Evolutionary conservation across 2,329 filamentous ascomycete genomes (phyloP), one percentile per base, ranked within the genome.

Genomic region (Monosporascus sp.): DNA sequence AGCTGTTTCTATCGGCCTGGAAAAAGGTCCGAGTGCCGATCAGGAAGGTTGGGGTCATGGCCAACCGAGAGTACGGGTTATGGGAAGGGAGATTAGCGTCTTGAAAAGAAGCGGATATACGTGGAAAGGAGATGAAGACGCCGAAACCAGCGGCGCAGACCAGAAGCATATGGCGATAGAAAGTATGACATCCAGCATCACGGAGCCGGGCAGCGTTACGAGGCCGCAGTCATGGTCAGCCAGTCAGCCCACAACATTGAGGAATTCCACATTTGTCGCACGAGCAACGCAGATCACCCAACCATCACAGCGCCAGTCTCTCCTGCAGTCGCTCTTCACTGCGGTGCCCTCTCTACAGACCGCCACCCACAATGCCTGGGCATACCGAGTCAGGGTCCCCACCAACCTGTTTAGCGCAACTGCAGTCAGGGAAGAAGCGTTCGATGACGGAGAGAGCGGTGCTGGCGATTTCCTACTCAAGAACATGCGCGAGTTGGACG

Each of bases 41-140:
- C 82, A 89, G 39, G 82, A 88, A 62, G 85, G 84, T 0, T 88
- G 87, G 77, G 87, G 86, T 0, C 79, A 86, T 54, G 89, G 90
- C 0, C 89, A 94, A 68, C 89, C 90, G 0, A 79, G 80, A 27
- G 77, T 93, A 3, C 84, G 71, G 51, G 78, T 95, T 11, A 80
- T 94, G 78, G 87, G 87, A 0, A 80, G 89, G 50, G 84, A 90
- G 50, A 74, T 95, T 15, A 78, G 81, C 3, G 88, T 94, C 1
- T 75, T 96, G 62, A 91, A 90, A 69, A 77, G 90, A 60, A 85
- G 87, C 67, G 89, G 87, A 2, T 94, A 94, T 66, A 75, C 82
- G 54, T 83, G 80, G 77, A 71, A 71, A 41, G 73, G 73, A 15
- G 74, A 75, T 5, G 70, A 73, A 53, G 58, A 61, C 8, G 56